These are phyloP conservation scores for Candida labiduridarum DNA, from an alignment of 1,139 yeast genomes.

Conservation along the genomic window DNA sequence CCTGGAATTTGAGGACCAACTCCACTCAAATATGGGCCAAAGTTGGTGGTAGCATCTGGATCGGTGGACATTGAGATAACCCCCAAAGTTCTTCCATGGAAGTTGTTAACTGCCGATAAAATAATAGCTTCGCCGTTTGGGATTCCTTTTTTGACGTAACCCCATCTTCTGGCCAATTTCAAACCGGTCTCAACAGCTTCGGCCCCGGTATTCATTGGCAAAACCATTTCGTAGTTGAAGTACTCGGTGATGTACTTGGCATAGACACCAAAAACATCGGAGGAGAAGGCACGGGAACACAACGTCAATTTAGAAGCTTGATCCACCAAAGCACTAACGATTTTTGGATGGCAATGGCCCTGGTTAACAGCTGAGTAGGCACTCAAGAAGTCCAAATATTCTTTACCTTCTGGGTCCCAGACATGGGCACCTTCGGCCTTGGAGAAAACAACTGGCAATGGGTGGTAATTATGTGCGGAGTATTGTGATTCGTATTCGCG, in stretches of 20 bases:
- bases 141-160: constrained; percentile 85
- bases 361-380: constrained; percentile 98
- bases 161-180: constrained; percentile 97
- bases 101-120: constrained; percentile 83
- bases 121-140: constrained; percentile 83
- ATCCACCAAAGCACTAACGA: constrained; percentile 78
- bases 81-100: constrained; percentile 96
- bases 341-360: constrained; percentile 97
- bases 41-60: constrained; percentile 84
- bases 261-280: constrained; percentile 83
- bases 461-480: constrained; percentile 97
- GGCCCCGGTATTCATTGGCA: constrained; percentile 99
- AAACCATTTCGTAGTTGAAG: constrained; percentile 87
- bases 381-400: constrained; percentile 82
- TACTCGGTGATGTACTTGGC: constrained; percentile 89
- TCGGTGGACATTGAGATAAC: constrained; percentile 96
- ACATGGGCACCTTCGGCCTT: constrained; percentile 90
- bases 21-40: constrained; percentile 86
- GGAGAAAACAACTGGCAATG: constrained; percentile 90
- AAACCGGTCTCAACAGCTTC: constrained; percentile 97
- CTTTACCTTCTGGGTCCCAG: constrained; percentile 97
- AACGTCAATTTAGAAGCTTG: constrained; percentile 86
- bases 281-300: constrained; percentile 90
- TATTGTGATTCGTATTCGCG: constrained; percentile 71
- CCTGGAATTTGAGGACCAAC: constrained; percentile 84